Base-by-base conservation (phyloP, 805 yeast genomes). In the Groenewaldozyma tartarivorans region DNA sequence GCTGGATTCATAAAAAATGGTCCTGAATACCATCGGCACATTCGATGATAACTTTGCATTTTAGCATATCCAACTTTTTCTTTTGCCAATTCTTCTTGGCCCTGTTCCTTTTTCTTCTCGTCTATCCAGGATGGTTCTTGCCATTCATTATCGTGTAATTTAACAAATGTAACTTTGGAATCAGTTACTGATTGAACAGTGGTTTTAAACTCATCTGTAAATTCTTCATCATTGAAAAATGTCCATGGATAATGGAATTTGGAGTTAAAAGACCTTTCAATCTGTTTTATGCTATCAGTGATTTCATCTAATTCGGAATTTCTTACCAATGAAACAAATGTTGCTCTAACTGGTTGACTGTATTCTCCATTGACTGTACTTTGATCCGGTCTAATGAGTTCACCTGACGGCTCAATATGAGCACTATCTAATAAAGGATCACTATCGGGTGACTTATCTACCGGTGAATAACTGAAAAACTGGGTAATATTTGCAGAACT, bases 211-310 rank as follows among this genome's bases (percentile, higher is more conserved):
- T 57, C 57, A 0, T 74, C 72, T 1, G 74, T 62, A 55, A 86
- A 86, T 3, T 77, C 77, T 41, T 64, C 66, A 52, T 86, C 94
- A 55, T 85, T 86, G 36, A 86, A 56, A 45, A 86, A 81, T 2
- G 85, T 84, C 64, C 85, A 85, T 0, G 95, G 94, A 55, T 86
- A 86, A 35, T 71, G 69, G 59, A 78, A 86, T 51, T 81, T 81
- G 21, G 58, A 46, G 55, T 86, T 86, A 64, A 84, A 86, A 2
- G 63, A 68, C 20, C 56, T 56, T 54, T 86, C 94, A 27, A 86
- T 69, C 48, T 71, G 74, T 41, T 55, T 56, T 41, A 86, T 74
- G 1, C 94, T 72, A 3, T 51, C 48, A 1, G 74, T 52, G 4
- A 85, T 66, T 1, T 60, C 68, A 0, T 50, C 50, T 18, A 69